phyloP scores from a whole-genome alignment of 176 grass and related monocot species.

The Musa itinerans region DNA sequence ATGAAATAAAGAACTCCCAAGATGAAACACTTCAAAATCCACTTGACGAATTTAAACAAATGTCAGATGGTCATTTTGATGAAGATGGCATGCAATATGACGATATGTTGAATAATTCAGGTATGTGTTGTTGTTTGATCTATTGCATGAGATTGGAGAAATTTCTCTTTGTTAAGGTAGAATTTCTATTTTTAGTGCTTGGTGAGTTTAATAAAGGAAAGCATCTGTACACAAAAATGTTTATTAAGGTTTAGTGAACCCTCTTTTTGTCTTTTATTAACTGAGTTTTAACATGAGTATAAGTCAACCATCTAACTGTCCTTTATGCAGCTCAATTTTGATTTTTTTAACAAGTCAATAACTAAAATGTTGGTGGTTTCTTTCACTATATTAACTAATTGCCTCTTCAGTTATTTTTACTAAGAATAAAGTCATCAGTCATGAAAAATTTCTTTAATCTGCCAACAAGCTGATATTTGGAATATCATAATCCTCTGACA shows the following conservation, averaged over 20 bases:
- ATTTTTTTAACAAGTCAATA: too few relatives aligned
- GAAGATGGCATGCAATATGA: conserved; percentile 5
- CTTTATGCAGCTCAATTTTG: background rate
- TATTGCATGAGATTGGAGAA: background rate
- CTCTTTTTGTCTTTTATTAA: too few relatives aligned
- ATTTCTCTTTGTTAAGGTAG: background rate
- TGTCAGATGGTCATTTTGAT: conserved; percentile 16
- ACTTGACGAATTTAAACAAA: conserved; percentile 29
- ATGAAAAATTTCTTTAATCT: background rate
- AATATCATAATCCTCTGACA: background rate
- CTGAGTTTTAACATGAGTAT: too few relatives aligned
- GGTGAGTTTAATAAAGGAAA: background rate
- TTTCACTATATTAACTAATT: too few relatives aligned
- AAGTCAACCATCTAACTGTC: background rate
- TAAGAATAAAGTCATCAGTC: background rate
- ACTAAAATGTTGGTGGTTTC: too few relatives aligned
- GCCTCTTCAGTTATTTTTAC: too few relatives aligned
- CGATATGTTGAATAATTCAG: conserved; percentile 57
- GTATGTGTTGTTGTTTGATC: conserved; percentile 21
- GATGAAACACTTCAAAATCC: conserved; percentile 27
- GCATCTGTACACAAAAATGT: background rate
- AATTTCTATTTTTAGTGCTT: background rate
- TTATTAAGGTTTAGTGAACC: background rate
- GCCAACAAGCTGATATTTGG: background rate
- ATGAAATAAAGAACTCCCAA: conserved; percentile 6